Percentiles rank a stretch among this genome's conserved stretches.
phyloP scores from a whole-genome alignment of 345 rosid genomes.

The Abelmoschus esculentus region DNA sequence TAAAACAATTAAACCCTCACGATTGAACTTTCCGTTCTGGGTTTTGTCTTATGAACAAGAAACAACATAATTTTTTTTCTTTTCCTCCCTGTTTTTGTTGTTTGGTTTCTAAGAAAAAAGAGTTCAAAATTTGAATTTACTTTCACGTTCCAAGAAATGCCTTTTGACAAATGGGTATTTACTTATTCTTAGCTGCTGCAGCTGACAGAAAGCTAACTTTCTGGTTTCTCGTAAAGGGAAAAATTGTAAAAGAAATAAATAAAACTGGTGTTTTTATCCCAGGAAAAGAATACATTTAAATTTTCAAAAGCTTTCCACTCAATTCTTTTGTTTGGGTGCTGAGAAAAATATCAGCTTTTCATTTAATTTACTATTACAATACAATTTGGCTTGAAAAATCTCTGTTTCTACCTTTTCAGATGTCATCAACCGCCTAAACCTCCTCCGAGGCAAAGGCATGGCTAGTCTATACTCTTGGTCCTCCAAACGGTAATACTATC shows the following conservation, averaged over 20 bases:
- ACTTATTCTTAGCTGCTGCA: not conserved
- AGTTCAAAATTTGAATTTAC: not conserved
- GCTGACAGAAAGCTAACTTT: conserved; percentile 7
- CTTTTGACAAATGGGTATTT: conserved; percentile 9
- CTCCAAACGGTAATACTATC: conserved; percentile 53
- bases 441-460: conserved; percentile 85
- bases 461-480: conserved; percentile 92
- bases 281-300: conserved; percentile 12
- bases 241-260: not conserved
- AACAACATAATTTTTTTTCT: not conserved
- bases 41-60: not conserved
- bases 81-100: not conserved
- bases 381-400: not conserved
- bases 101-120: conserved; percentile 1
- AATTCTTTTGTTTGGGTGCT: not conserved
- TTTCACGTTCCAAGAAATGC: conserved; percentile 7
- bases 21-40: not conserved
- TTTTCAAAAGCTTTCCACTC: not conserved
- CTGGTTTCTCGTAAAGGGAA: conserved; percentile 8
- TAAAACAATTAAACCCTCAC: conserved; percentile 13
- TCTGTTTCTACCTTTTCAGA: conserved; percentile 31
- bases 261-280: not conserved
- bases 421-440: conserved; percentile 67
- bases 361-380: not conserved
- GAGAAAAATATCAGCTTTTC: not conserved